Evolutionary conservation across 2,329 filamentous ascomycete genomes (phyloP).

Genomic region (Pestalotiopsis sp.): DNA sequence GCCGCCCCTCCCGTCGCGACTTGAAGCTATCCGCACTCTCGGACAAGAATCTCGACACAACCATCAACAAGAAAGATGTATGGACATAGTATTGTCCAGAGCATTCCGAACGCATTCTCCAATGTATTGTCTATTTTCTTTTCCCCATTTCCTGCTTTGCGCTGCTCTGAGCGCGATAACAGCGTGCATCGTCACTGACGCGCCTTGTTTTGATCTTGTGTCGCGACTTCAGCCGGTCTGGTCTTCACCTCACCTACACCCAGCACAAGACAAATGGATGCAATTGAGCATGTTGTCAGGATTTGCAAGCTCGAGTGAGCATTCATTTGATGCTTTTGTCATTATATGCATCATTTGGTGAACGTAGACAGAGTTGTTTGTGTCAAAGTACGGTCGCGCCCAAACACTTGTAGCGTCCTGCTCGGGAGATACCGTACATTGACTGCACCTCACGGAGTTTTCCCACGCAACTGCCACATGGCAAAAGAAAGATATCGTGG

Average conservation of each 20-base stretch:
- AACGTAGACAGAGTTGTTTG: background rate
- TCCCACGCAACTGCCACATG: background rate
- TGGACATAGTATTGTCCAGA: background rate
- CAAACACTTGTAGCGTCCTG: background rate
- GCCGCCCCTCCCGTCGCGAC: conserved; percentile 10
- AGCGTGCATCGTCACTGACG: background rate
- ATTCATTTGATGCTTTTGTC: background rate
- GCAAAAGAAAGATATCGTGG: background rate
- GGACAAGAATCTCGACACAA: conserved; percentile 13
- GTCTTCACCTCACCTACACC: background rate
- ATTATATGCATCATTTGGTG: background rate
- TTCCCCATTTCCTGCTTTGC: background rate
- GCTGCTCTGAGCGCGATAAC: background rate
- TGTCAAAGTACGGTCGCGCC: background rate
- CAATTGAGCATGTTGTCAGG: background rate
- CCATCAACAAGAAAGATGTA: background rate
- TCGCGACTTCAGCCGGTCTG: background rate
- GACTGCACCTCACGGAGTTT: background rate
- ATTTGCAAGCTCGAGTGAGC: background rate
- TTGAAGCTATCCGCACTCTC: conserved; percentile 31
- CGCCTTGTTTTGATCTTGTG: conserved; percentile 1
- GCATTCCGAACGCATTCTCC: background rate
- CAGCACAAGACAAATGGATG: background rate
- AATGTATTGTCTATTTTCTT: background rate
- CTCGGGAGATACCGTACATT: background rate